Percentiles rank a stretch among this genome's conserved stretches.
Evolutionary conservation across 2,329 filamentous ascomycete genomes (phyloP).

Genomic region (Diaporthe caulivora): DNA sequence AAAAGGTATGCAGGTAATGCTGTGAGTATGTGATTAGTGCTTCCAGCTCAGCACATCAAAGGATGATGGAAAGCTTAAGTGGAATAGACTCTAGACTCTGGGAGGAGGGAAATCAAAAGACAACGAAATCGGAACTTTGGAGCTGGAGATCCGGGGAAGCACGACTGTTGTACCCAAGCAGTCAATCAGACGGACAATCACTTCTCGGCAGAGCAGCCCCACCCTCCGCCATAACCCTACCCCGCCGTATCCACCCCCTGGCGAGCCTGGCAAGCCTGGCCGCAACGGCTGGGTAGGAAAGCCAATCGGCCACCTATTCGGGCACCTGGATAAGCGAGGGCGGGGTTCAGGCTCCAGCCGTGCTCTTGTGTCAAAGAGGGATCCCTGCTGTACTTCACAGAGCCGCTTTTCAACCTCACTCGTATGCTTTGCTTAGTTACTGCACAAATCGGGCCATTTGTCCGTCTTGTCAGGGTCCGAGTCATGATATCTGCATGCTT

Average conservation of each 20-base stretch:
- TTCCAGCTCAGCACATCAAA: neutral
- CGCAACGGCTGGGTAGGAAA: conserved; percentile 1
- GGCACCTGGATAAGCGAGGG: conserved; percentile 22
- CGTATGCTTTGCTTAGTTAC: neutral
- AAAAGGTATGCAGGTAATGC: neutral
- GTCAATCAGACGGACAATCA: conserved; percentile 25
- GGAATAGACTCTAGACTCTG: neutral
- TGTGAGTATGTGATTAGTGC: neutral
- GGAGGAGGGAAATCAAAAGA: neutral
- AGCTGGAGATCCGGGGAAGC: conserved; percentile 19
- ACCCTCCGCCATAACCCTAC: conserved; percentile 3
- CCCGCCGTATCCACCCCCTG: conserved; percentile 2
- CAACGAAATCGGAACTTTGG: neutral
- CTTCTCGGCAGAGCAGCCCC: neutral
- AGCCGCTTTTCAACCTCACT: conserved; percentile 21
- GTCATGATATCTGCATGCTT: neutral
- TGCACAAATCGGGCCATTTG: conserved; percentile 6
- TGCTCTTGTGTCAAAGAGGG: neutral
- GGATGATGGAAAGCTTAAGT: conserved; percentile 5
- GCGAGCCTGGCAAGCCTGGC: neutral
- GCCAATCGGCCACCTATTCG: neutral
- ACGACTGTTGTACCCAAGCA: conserved; percentile 18
- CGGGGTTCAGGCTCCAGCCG: neutral
- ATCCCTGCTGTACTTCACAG: conserved; percentile 12
- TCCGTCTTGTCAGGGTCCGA: neutral